phyloP scores from a whole-genome alignment of 352 stramenopile genomes.

The Phytophthora constricta region DNA sequence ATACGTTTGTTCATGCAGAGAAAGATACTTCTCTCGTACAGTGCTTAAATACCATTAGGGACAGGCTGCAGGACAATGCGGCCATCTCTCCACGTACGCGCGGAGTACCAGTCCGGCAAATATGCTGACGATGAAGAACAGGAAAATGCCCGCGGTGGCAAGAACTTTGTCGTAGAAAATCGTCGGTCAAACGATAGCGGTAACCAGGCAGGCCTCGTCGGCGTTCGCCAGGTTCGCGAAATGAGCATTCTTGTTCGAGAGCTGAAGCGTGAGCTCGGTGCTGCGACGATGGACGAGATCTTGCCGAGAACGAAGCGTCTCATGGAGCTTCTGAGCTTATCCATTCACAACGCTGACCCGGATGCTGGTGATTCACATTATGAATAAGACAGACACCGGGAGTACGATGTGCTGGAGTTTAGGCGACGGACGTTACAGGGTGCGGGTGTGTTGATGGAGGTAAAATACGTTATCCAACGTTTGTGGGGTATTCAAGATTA shows the following conservation, averaged over 20 bases:
- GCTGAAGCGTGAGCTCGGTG: conserved; percentile 81
- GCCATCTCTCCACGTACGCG: conserved; percentile 2
- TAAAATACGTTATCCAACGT: conserved; percentile 1
- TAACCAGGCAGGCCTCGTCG: conserved; percentile 46
- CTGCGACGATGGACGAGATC: conserved; percentile 76
- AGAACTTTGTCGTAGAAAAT: conserved; percentile 79
- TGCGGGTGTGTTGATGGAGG: neutral
- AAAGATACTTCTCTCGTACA: conserved; percentile 51
- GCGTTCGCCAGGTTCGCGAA: conserved; percentile 74
- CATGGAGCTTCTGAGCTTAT: conserved; percentile 84
- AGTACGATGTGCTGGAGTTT: neutral
- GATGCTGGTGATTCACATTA: conserved; percentile 38
- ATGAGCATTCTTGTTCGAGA: conserved; percentile 77
- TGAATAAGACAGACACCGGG: conserved; percentile 30
- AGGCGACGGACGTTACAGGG: too few relatives aligned
- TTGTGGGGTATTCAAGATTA: conserved; percentile 4
- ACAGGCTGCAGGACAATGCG: conserved; percentile 35
- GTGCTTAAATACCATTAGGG: conserved; percentile 59
- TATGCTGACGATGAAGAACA: conserved; percentile 17
- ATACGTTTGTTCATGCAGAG: conserved; percentile 29
- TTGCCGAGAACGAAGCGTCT: conserved; percentile 75
- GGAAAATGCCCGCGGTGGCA: conserved; percentile 17
- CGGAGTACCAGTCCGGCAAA: neutral
- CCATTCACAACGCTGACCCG: conserved; percentile 53
- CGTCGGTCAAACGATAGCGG: conserved; percentile 10